Percentiles rank a stretch among this genome's conserved stretches.
Evolutionary conservation across 257 asterid genomes (phyloP).

Genomic region (Cinchona pubescens): DNA sequence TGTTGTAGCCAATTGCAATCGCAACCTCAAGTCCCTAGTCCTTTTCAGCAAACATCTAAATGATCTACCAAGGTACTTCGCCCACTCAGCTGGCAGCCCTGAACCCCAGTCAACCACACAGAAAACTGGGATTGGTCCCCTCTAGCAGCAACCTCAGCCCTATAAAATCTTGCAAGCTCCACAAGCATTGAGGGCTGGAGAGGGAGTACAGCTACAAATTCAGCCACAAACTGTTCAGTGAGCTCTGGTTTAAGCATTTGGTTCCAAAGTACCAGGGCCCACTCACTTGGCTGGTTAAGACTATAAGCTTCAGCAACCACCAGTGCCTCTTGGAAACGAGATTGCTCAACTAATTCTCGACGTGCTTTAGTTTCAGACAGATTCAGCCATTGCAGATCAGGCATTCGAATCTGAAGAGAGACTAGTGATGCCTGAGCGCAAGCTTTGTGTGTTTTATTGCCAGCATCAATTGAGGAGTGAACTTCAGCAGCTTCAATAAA

Average conservation of each 20-base stretch:
- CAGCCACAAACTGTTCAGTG: constrained; percentile 83
- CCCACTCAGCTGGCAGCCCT: constrained; percentile 90
- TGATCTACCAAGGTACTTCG: constrained; percentile 75
- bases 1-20: constrained; percentile 59
- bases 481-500: constrained; percentile 91
- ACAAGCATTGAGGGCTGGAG: constrained; percentile 89
- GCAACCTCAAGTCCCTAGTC: constrained; percentile 73
- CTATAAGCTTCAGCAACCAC: constrained; percentile 96
- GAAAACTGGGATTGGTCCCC: constrained; percentile 96
- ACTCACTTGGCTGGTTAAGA: constrained; percentile 92
- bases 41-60: constrained; percentile 80
- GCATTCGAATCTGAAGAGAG: constrained; percentile 96
- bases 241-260: constrained; percentile 95
- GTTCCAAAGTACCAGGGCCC: constrained; percentile 99
- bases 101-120: constrained; percentile 93
- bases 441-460: constrained; percentile 73
- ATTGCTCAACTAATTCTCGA: constrained; percentile 75
- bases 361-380: constrained; percentile 94
- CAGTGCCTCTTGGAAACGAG: constrained; percentile 90
- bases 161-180: constrained; percentile 87
- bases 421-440: constrained; percentile 96
- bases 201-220: constrained; percentile 89
- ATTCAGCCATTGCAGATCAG: constrained; percentile 77
- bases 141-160: constrained; percentile 90
- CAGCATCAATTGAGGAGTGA: constrained; percentile 94